Evolutionary conservation across 1,284 basidiomycete species (phyloP), one percentile per base, ranked within the genome.

Genomic region (Cystobasidium sp.): DNA sequence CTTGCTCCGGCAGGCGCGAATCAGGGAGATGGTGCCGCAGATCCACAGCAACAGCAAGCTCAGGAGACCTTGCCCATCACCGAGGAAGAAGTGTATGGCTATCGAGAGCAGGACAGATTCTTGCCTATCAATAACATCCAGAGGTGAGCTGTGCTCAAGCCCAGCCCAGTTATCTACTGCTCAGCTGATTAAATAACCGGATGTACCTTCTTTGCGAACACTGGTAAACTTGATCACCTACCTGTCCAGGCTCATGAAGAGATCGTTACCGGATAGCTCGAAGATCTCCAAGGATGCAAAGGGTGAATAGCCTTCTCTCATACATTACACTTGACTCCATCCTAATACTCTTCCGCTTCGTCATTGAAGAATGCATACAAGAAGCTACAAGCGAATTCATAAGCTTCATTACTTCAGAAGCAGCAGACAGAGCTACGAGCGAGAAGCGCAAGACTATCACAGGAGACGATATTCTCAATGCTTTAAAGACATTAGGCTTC

Each of bases 401-500:
- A 76, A 75, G 72, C 56, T 84, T 84, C 75, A 79, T 84, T 65
- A 84, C 83, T 46, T 78, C 76, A 6, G 83, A 84, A 75, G 83
- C 83, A 1, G 79, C 78, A 56, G 83, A 84, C 63, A 80, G 81
- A 20, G 82, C 82, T 59, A 76, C 78, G 4, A 78, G 78, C n/a
- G 83, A 84, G 71, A 83, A 83, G 75, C 85, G 90, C 72, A 91
- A 91, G 84, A 91, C 90, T 55, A 93, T 97, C 65, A 94, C 92
- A 20, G 94, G 94, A 20, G 92, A 83, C 68, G 84, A 84, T 69
- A 92, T 96, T 61, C 83, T 96, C 67, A 91, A 93, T 79, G 92
- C 94, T 7, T 91, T 96, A 89, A 84, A 87, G 46, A 88, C 90
- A 10, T 86, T 98, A 24, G 95, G 96, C 7, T 97, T 99, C 78